These are phyloP conservation scores for Ophiostoma ips DNA, from an alignment of 2,329 filamentous ascomycete genomes.

Conservation along the genomic window DNA sequence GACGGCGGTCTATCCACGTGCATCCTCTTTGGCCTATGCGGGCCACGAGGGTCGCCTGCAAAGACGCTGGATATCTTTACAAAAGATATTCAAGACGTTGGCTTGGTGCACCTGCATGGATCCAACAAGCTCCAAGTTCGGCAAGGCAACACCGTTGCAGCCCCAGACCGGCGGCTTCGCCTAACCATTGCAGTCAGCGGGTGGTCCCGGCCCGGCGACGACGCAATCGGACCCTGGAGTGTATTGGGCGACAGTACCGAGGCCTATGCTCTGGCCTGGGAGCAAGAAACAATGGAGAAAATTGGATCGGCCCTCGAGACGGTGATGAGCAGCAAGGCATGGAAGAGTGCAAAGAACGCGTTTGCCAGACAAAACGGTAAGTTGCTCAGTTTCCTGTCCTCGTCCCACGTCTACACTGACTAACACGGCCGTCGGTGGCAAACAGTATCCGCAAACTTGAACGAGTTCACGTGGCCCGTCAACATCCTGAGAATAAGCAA, in stretches of 20 bases:
- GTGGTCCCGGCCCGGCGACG: slow-evolving; percentile 59
- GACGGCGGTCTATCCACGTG: slow-evolving; percentile 70
- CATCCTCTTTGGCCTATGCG: slow-evolving; percentile 83
- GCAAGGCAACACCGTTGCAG: slow-evolving; percentile 35
- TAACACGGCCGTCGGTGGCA: background rate
- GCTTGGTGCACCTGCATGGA: slow-evolving; percentile 60
- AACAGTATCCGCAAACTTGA: slow-evolving; percentile 1
- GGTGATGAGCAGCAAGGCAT: slow-evolving; percentile 68
- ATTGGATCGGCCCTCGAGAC: slow-evolving; percentile 66
- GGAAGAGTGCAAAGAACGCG: slow-evolving; percentile 49
- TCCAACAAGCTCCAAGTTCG: slow-evolving; percentile 26
- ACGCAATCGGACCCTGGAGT: slow-evolving; percentile 66
- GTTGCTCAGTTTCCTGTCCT: slow-evolving; percentile 15
- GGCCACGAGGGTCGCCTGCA: slow-evolving; percentile 57
- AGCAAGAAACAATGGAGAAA: slow-evolving; percentile 61
- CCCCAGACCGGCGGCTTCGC: slow-evolving; percentile 54
- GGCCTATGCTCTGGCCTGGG: slow-evolving; percentile 73
- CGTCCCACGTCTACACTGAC: no score
- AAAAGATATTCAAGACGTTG: slow-evolving; percentile 78
- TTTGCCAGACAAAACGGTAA: slow-evolving; percentile 33
- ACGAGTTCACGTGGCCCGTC: slow-evolving; percentile 36
- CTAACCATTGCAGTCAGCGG: slow-evolving; percentile 75
- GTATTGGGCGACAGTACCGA: slow-evolving; percentile 61
- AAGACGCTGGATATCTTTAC: slow-evolving; percentile 83
- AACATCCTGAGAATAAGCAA: slow-evolving; percentile 53